Evolutionary conservation across 225 moss, liverwort and hornwort species (phyloP), one percentile per base, ranked within the genome.

Genomic region (Bryoerythrophyllum caledonicum): DNA sequence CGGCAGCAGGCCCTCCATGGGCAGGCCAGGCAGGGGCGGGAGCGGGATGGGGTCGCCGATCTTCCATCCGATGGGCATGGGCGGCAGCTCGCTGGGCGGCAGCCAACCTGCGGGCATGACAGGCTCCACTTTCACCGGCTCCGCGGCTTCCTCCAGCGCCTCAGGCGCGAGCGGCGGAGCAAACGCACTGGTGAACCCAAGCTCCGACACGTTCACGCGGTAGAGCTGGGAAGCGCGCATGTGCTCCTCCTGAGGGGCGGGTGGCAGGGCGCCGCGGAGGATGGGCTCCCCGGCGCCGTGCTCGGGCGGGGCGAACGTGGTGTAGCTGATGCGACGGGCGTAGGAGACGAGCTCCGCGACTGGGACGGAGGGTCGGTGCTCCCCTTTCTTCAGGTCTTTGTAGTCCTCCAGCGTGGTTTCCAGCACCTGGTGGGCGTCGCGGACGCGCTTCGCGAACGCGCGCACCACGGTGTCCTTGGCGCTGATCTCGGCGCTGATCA

Each of bases 1-100:
- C 54, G 82, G 87, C n/a, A 87, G 87, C n/a, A 87, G 59, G 74
- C 84, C 81, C 64, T 77, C 85, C 71, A 92, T 76, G n/a, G 89
- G 83, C 25, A 91, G 73, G 34, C 89, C 81, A 44, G 89, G 90
- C 55, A 91, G 76, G 0, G 92, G 91, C 35, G 91, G 87, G 67
- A 93, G 82, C 12, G 91, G 86, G 73, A 97, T 82, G 8, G 94
- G 92, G 67, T 97, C 94, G 30, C 97, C 97, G 62, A 93, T 88
- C 77, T 94, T 97, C 97, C 97, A 97, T 51, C 92, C 97, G 7
- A 82, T 59, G 4, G 97, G 97, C 92, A 97, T 97, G n/a, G 92
- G 92, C 43, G 94, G 94, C 37, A 92, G 87, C 60, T 91, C 85
- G 71, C 83, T 53, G 13, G 96, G 92, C 30, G 92, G 83, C 70